Evolutionary conservation across 768 basidiomycete species (phyloP).

Genomic region (Rhizopogon sp.): DNA sequence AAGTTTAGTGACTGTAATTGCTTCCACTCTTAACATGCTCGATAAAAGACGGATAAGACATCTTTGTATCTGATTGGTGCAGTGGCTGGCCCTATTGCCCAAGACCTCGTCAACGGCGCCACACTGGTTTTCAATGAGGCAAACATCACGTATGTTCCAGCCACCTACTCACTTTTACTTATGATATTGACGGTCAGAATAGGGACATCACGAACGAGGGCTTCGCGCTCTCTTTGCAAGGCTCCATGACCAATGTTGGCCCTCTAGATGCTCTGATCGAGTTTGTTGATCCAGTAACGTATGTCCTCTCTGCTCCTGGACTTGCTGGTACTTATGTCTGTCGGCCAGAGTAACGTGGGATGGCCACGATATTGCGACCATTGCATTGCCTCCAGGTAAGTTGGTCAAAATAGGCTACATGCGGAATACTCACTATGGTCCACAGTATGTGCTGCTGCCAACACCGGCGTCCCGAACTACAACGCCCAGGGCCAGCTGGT

Average conservation of each 20-base stretch:
- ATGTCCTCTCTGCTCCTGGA: slow-evolving; percentile 16
- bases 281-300: slow-evolving; percentile 60
- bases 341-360: slow-evolving; percentile 53
- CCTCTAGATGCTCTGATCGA: slow-evolving; percentile 67
- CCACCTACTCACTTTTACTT: not conserved
- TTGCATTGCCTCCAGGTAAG: slow-evolving; percentile 55
- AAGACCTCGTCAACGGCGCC: slow-evolving; percentile 57
- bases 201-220: slow-evolving; percentile 55
- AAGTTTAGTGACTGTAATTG: slow-evolving; percentile 11
- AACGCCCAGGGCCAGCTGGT: slow-evolving; percentile 43
- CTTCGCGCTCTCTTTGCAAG: slow-evolving; percentile 55
- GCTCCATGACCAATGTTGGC: slow-evolving; percentile 57
- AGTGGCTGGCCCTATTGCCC: slow-evolving; percentile 61
- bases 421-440: not conserved
- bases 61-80: slow-evolving; percentile 67
- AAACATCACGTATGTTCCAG: slow-evolving; percentile 45
- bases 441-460: slow-evolving; percentile 63
- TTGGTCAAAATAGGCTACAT: not conserved
- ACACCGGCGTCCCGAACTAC: slow-evolving; percentile 63
- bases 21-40: slow-evolving; percentile 1
- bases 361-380: slow-evolving; percentile 56
- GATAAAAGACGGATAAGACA: slow-evolving; percentile 51
- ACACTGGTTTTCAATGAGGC: slow-evolving; percentile 50
- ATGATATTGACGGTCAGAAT: slow-evolving; percentile 44
- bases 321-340: not conserved